A percentile compares a stretch with the other conserved stretches of the same genome.
These are phyloP conservation scores for Russula dissimulans DNA, from an alignment of 768 basidiomycete species.

Conservation along the genomic window DNA sequence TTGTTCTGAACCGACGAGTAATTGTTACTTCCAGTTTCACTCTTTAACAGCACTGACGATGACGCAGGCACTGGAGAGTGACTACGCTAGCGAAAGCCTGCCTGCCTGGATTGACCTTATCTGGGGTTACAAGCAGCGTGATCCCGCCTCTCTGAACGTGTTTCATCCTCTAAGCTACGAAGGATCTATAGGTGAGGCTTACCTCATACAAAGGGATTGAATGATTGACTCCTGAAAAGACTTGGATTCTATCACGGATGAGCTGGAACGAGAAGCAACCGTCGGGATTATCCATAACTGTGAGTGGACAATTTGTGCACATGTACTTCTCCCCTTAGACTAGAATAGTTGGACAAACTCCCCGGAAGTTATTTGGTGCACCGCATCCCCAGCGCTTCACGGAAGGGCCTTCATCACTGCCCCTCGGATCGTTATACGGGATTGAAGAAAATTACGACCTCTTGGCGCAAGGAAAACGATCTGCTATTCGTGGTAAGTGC, in stretches of 20 bases:
- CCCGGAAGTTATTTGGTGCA: conserved; percentile 67
- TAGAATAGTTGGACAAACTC: conserved; percentile 77
- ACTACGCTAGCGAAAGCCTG: conserved; percentile 74
- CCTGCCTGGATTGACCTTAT: conserved; percentile 91
- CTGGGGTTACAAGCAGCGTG: conserved; percentile 83
- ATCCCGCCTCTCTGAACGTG: conserved; percentile 66
- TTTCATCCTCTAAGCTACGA: conserved; percentile 94
- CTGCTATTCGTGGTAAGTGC: conserved; percentile 44
- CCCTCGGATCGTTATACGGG: conserved; percentile 62
- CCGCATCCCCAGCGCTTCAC: conserved; percentile 72
- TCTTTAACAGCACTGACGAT: not conserved
- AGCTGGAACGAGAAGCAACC: conserved; percentile 83
- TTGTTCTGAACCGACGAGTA: conserved; percentile 57
- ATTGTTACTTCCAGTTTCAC: not conserved
- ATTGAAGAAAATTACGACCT: conserved; percentile 77
- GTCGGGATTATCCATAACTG: conserved; percentile 95
- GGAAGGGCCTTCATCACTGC: conserved; percentile 63
- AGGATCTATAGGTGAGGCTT: conserved; percentile 61
- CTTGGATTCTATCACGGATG: conserved; percentile 76
- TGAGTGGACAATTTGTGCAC: conserved; percentile 27
- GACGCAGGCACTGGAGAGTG: conserved; percentile 74
- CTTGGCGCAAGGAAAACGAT: conserved; percentile 44
- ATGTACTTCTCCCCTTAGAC: not conserved
- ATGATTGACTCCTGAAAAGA: conserved; percentile 35
- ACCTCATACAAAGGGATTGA: not conserved